Percentiles rank a stretch among this genome's conserved stretches.
Conservation (phyloP, 2,329 filamentous ascomycete species). For the Aphanocladium album region DNA sequence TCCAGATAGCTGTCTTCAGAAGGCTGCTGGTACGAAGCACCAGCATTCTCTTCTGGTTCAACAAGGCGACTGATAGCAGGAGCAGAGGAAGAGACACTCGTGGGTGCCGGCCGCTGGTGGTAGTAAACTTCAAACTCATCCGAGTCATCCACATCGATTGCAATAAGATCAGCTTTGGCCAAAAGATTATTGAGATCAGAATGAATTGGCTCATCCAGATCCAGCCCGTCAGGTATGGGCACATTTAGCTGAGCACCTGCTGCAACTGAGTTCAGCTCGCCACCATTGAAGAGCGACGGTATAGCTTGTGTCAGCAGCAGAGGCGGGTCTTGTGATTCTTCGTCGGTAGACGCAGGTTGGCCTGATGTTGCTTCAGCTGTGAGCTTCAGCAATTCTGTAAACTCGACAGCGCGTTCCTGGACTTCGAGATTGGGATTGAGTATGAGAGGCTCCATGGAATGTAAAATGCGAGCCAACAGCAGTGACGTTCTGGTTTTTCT, state of each 20-base stretch:
- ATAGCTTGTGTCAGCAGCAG: slow-evolving; percentile 86
- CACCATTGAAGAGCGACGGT: slow-evolving; percentile 77
- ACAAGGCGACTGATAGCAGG: slow-evolving; percentile 52
- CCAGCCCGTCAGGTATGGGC: slow-evolving; percentile 67
- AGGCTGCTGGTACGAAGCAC: slow-evolving; percentile 54
- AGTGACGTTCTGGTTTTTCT: slow-evolving; percentile 71
- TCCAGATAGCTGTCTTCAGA: slow-evolving; percentile 64
- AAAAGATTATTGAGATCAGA: slow-evolving; percentile 65
- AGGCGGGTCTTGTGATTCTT: slow-evolving; percentile 61
- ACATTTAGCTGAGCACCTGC: slow-evolving; percentile 79
- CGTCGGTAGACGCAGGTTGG: slow-evolving; percentile 54
- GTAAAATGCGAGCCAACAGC: slow-evolving; percentile 73
- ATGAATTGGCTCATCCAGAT: slow-evolving; percentile 80
- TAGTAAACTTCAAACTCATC: slow-evolving; percentile 67
- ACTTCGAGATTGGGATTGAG: slow-evolving; percentile 87
- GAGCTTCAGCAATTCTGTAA: slow-evolving; percentile 81
- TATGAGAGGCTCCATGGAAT: slow-evolving; percentile 73
- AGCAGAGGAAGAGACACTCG: slow-evolving; percentile 44
- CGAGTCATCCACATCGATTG: slow-evolving; percentile 47
- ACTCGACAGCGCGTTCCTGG: slow-evolving; percentile 90
- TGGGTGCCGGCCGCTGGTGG: slow-evolving; percentile 48
- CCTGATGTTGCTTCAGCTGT: slow-evolving; percentile 73
- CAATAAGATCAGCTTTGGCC: slow-evolving; percentile 48
- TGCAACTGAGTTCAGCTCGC: slow-evolving; percentile 90
- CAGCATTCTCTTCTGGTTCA: slow-evolving; percentile 44